Evolutionary conservation across 2,329 filamentous ascomycete species (phyloP), one percentile per base, ranked within the genome.

Genomic region (Aspergillus aculeatinus): DNA sequence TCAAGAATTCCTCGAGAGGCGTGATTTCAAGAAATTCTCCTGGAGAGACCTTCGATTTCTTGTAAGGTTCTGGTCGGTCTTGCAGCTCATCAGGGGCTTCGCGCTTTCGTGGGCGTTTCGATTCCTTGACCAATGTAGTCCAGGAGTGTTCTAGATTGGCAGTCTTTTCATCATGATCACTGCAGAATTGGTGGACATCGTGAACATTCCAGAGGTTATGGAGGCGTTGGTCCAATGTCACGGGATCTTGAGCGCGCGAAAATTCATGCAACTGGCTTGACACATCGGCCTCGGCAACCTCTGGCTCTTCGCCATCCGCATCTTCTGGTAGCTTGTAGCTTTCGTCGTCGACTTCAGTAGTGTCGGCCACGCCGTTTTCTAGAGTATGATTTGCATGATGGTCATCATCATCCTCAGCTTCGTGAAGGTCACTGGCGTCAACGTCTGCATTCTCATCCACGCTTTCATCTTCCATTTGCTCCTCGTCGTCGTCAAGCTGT

Each of bases 11-110:
- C n/a, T 77, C 75, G 3, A 76, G 62, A 12, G 68, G 63, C 11
- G 72, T 73, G 16, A 76, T 66, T 56, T 75, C 71, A 12, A 79
- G 70, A 31, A 78, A 78, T 48, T 74, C 65, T n/a, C 75, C 75
- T 39, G 65, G 68, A 4, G 65, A 61, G 11, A 70, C 68, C 49
- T 62, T 69, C 33, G 67, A 35, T 19, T 61, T 69, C 42, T 72
- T 72, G 64, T 79, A 78, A 9, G 76, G 74, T 23, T 67, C 63
- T 11, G 74, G 75, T 5, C 71, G 69, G 35, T 63, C 57, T 3
- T 67, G 50, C 6, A 67, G 53, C 31, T 71, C 69, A 33, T 63
- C 52, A 10, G 6, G 39, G 5, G 62, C 55, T 25, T 74, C 70
- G 5, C 70, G 71, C 52, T 73, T 75, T 55, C 68, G 74, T 16